Evolutionary conservation across 306 rosid species (phyloP).

Genomic region (Inga laurina): DNA sequence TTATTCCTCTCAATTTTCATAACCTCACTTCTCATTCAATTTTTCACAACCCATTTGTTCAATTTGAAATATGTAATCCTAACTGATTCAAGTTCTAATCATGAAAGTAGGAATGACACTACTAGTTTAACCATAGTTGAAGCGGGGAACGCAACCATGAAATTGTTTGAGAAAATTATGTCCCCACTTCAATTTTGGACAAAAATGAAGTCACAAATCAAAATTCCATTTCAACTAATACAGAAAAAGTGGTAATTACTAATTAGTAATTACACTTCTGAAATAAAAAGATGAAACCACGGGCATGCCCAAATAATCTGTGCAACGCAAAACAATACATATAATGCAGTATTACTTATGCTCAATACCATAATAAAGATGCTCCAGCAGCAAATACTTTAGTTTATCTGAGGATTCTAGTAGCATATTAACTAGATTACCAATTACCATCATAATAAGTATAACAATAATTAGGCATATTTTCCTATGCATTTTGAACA

Average conservation of each 20-base stretch:
- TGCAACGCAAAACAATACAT: background rate
- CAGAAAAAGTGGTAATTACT: background rate
- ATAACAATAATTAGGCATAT: slow-evolving; percentile 1
- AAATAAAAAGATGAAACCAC: background rate
- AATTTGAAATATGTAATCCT: background rate
- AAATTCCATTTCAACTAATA: background rate
- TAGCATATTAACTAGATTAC: slow-evolving; percentile 3
- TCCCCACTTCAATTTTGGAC: background rate
- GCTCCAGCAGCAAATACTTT: background rate
- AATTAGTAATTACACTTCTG: background rate
- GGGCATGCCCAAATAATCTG: background rate
- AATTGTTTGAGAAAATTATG: background rate
- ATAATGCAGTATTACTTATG: background rate
- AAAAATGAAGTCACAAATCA: background rate
- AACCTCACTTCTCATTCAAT: background rate
- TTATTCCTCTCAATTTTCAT: background rate
- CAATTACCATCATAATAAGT: slow-evolving; percentile 1
- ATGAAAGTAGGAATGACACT: background rate
- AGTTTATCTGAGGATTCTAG: background rate
- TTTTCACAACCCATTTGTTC: background rate
- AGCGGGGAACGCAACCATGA: background rate
- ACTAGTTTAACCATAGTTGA: background rate
- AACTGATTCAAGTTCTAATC: background rate
- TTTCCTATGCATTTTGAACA: background rate
- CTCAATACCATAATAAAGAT: background rate